phyloP scores from a whole-genome alignment of 129 eudicot species.

The Mikania micrantha region DNA sequence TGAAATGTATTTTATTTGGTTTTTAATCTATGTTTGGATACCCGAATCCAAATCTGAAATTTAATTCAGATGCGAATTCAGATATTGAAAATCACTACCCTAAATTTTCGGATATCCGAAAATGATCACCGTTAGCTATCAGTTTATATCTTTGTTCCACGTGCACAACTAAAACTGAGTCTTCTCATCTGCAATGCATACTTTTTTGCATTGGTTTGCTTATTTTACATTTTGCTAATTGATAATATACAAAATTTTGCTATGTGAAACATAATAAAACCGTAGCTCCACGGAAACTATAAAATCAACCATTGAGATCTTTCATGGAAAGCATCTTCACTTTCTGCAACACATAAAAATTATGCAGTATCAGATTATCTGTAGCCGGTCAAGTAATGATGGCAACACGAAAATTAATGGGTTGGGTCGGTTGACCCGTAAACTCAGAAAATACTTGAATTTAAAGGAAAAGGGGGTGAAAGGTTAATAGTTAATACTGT shows the following conservation, averaged over 20 bases:
- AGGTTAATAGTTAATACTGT: slow-evolving; percentile 50
- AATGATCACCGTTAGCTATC: too few species aligned
- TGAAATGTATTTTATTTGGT: too few species aligned
- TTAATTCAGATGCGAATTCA: too few species aligned
- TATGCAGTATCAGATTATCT: neutral
- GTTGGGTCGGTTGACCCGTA: neutral
- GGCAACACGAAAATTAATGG: neutral
- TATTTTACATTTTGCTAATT: slow-evolving; percentile 4
- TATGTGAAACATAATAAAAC: neutral
- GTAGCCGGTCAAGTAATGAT: neutral
- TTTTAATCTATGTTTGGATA: too few species aligned
- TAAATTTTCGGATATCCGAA: too few species aligned
- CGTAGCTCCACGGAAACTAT: neutral
- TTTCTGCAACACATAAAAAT: slow-evolving; percentile 47
- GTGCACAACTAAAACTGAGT: too few species aligned
- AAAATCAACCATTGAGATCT: slow-evolving; percentile 29
- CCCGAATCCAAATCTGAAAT: too few species aligned
- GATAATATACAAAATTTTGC: neutral
- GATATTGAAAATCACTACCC: too few species aligned
- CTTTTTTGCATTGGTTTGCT: neutral
- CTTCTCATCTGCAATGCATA: neutral
- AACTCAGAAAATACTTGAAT: neutral
- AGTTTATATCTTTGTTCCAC: slow-evolving; percentile 7
- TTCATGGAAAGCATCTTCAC: slow-evolving; percentile 59
- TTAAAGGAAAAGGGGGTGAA: neutral